Evolutionary conservation across 768 basidiomycete genomes (phyloP).

Genomic region (Boletellus emodensis): DNA sequence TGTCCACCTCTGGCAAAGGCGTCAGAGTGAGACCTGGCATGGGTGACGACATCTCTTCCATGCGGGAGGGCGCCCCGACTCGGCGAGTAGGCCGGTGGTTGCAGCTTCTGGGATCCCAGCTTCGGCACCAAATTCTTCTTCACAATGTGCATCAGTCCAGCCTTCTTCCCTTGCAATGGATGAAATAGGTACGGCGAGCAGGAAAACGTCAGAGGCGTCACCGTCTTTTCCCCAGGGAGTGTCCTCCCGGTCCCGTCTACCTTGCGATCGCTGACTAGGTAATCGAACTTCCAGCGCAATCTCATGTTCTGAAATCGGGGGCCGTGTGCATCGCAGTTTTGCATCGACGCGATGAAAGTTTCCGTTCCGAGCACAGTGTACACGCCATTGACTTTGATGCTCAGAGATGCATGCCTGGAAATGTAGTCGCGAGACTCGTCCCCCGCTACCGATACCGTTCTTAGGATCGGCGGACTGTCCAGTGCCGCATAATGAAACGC

Average conservation of each 20-base stretch:
- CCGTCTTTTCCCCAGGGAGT: constrained; percentile 61
- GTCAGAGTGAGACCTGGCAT: constrained; percentile 23
- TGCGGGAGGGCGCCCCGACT: constrained; percentile 2
- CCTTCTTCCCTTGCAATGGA: constrained; percentile 59
- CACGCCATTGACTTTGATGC: constrained; percentile 66
- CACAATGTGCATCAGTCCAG: constrained; percentile 65
- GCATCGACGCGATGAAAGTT: constrained; percentile 24
- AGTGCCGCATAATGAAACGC: constrained; percentile 70
- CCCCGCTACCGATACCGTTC: constrained; percentile 62
- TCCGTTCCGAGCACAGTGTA: constrained; percentile 73
- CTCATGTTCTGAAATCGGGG: constrained; percentile 32
- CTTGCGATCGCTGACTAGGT: constrained; percentile 62
- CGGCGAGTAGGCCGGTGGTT: constrained; percentile 35
- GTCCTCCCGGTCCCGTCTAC: constrained; percentile 42
- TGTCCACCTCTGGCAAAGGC: constrained; percentile 15
- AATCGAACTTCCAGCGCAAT: constrained; percentile 76
- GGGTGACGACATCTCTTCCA: constrained; percentile 4
- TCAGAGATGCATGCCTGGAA: constrained; percentile 69
- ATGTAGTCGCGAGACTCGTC: constrained; percentile 72
- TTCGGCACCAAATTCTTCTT: constrained; percentile 68
- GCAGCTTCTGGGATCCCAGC: constrained; percentile 56
- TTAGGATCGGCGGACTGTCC: constrained; percentile 63
- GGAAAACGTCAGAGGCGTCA: constrained; percentile 71
- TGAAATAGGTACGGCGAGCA: constrained; percentile 65
- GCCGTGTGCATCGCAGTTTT: constrained; percentile 16